Evolutionary conservation across 2,329 filamentous ascomycete genomes (phyloP), one percentile per base, ranked within the genome.

Genomic region (Talaromyces sp.): DNA sequence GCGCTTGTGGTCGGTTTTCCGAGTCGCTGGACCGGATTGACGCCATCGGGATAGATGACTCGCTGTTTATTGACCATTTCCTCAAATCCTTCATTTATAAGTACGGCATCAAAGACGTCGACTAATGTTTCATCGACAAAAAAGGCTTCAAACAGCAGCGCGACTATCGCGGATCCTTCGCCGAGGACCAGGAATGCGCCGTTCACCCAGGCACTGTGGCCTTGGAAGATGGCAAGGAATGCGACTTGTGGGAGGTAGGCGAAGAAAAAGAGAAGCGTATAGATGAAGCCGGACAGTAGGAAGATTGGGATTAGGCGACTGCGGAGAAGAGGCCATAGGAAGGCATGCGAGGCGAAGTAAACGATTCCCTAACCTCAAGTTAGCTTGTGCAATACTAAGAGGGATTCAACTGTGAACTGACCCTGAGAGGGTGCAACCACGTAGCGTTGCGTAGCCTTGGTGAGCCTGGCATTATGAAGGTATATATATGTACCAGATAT

Each of bases 181-280:
- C 85, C 86, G 2, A 99, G 83, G 0, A 97, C 91, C 56, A 98
- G 82, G 68, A 98, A 89, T 0, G 91, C 88, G 2, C 90, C 93
- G 71, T 92, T 97, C 65, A 97, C 79, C 91, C 92, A 96, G n/a
- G 95, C 95, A 35, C 89, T 89, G 66, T 87, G 79, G 25, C 90
- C 90, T 72, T 98, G 93, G 76, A 97, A 98, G 70, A 98, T 86
- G 17, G 90, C 89, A 25, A 99, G 85, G 72, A 99, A 91, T 1
- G 91, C 91, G 64, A 92, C 92, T 75, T 98, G 92, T 0, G 94
- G 94, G 2, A 97, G 80, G 71, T 96, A 98, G 0, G 92, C 84
- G 77, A 95, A 96, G 13, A 92, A 83, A 77, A 98, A 98, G 22
- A 98, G 86, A 22, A 96, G 82, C n/a, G 89, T 81, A 68, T 97